Evolutionary conservation across 2,329 filamentous ascomycete genomes (phyloP).

Genomic region (Ceratocystis papillata): DNA sequence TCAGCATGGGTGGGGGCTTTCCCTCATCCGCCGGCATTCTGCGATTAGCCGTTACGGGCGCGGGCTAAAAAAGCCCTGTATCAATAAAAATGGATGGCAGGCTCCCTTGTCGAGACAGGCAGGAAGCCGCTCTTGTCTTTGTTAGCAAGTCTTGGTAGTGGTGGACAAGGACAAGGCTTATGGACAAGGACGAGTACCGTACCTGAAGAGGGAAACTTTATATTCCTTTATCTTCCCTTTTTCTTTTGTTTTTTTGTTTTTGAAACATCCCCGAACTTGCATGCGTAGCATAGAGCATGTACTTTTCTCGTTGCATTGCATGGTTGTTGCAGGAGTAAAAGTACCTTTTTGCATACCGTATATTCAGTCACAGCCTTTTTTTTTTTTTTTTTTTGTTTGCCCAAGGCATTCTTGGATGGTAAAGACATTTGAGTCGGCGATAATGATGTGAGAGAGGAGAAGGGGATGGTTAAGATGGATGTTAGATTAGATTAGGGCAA

Average conservation of each 20-base stretch:
- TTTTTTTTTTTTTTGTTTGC: not conserved
- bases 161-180: not conserved
- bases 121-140: not conserved
- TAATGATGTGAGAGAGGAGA: not conserved
- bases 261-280: not conserved
- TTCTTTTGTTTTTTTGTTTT: no score
- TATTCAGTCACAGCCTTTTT: not conserved
- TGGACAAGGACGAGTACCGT: not conserved
- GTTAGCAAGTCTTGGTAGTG: not conserved
- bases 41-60: not conserved
- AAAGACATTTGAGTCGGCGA: not conserved
- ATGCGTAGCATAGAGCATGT: not conserved
- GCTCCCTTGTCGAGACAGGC: not conserved
- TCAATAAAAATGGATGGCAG: slow-evolving; percentile 2
- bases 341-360: not conserved
- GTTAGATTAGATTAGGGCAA: not conserved
- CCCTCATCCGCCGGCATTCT: slow-evolving; percentile 9
- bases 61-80: not conserved
- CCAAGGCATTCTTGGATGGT: not conserved
- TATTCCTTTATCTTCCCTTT: not conserved
- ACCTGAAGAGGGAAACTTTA: not conserved
- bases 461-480: not conserved
- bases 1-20: not conserved
- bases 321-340: not conserved
- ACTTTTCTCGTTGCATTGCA: not conserved